Evolutionary conservation across 257 asterid species (phyloP).

Genomic region (Parsonsia alboflavescens): DNA sequence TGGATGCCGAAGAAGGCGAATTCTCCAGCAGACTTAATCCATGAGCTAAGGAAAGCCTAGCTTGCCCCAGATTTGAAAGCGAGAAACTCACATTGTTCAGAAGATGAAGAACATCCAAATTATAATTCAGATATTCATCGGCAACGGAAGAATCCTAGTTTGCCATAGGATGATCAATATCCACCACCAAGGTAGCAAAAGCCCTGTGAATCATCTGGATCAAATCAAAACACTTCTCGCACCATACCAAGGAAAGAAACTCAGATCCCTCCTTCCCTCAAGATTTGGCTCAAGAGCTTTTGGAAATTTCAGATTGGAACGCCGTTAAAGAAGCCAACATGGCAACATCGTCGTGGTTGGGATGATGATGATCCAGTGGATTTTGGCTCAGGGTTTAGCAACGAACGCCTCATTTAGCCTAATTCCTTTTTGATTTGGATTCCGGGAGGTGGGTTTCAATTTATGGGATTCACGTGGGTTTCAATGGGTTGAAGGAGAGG

Average conservation of each 20-base stretch:
- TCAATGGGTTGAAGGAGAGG: no score
- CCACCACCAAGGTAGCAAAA: conserved; percentile 42
- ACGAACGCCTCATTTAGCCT: no score
- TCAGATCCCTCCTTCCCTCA: conserved; percentile 25
- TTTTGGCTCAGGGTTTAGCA: no score
- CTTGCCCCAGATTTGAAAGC: conserved; percentile 39
- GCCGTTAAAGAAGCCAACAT: conserved; percentile 24
- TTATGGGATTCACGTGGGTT: no score
- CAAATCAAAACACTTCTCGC: conserved; percentile 34
- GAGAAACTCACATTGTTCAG: conserved; percentile 46
- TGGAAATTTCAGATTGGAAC: conserved; percentile 39
- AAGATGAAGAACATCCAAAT: conserved; percentile 35
- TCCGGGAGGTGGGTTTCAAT: no score
- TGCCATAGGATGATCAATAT: conserved; percentile 48
- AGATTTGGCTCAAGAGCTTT: conserved; percentile 23
- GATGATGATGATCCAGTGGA: no score
- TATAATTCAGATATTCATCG: conserved; percentile 44
- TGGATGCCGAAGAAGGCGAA: conserved; percentile 18
- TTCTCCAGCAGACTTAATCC: conserved; percentile 30
- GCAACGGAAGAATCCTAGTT: conserved; percentile 40
- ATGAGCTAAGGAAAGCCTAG: conserved; percentile 35
- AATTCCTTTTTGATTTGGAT: no score
- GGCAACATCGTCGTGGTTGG: conserved; percentile 24
- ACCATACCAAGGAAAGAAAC: conserved; percentile 26
- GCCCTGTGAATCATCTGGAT: conserved; percentile 35